Base-by-base conservation (phyloP, 2,329 filamentous ascomycete species). In the Gaeumannomyces tritici region DNA sequence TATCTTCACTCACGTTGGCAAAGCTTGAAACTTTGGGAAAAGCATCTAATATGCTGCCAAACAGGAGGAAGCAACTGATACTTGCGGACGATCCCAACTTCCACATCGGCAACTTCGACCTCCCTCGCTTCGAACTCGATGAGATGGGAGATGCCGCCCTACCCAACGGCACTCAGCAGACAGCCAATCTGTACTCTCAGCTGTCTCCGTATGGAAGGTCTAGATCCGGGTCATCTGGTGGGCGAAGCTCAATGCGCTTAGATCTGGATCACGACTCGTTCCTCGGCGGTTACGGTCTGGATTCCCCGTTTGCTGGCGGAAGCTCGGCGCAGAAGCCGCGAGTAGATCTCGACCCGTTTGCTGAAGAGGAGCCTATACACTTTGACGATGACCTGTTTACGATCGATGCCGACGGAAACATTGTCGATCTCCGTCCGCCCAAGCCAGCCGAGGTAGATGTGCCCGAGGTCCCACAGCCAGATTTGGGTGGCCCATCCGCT, bases 81-180 rank as follows among this genome's bases (percentile, higher is more conserved):
- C 79, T 98, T 2, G 79, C 84, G 62, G 91, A 98, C 69, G 93
- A 98, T 69, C 91, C 92, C 0, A 81, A 84, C 55, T 97, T 98
- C 70, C 75, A 90, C 12, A 86, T 88, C 27, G 63, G 66, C 0
- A 85, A 88, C 56, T 79, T 86, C 42, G 77, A 79, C 42, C 77
- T 91, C 29, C 84, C 87, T 1, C 77, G 81, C 0, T 78, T 89
- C 63, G 79, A 87, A 47, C 68, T 81, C 35, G 74, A 74, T 51
- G 70, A 70, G 28, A 70, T 74, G 15, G 69, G 72, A 12, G 72
- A 75, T 33, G 62, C 73, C 31, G 65, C 69, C 54, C 65, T 72
- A 15, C 65, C 66, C 15, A 66, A 75, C 8, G 70, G 69, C 13
- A 78, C 72, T 55, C 77, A 79, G 63, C 65, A 63, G 15, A 74